phyloP scores from a whole-genome alignment of 78 protist genomes.

The Guillardia theta region DNA sequence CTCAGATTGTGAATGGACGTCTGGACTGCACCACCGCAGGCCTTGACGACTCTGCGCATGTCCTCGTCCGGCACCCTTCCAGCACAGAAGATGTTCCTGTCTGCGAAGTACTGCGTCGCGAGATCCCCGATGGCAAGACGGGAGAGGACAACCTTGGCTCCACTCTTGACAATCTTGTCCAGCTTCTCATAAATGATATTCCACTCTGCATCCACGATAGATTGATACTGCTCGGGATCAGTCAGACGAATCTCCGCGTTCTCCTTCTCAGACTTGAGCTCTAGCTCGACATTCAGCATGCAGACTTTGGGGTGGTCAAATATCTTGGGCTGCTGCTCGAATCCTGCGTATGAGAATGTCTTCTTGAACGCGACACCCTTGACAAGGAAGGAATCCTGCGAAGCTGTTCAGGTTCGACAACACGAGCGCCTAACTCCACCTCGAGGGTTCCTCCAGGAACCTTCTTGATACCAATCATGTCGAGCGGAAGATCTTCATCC shows the following conservation, averaged over 20 bases:
- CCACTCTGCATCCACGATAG: conserved; percentile 98
- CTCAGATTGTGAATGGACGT: conserved; percentile 82
- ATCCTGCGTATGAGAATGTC: conserved; percentile 98
- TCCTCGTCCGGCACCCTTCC: conserved; percentile 95
- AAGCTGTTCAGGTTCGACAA: neutral
- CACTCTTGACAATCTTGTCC: conserved; percentile 85
- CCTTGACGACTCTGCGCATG: neutral
- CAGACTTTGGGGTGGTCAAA: conserved; percentile 89
- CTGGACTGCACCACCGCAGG: conserved; percentile 82
- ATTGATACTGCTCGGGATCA: conserved; percentile 63
- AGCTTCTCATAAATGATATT: conserved; percentile 96
- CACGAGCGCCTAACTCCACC: neutral
- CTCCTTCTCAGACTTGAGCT: conserved; percentile 96
- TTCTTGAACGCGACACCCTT: conserved; percentile 99
- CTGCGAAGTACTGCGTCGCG: conserved; percentile 99
- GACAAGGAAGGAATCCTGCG: conserved; percentile 91
- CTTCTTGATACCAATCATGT: conserved; percentile 97
- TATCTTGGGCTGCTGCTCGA: conserved; percentile 98
- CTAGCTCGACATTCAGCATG: conserved; percentile 97
- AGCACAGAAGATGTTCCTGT: conserved; percentile 98
- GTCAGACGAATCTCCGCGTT: conserved; percentile 96
- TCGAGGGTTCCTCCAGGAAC: conserved; percentile 91
- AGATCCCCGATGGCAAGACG: conserved; percentile 98
- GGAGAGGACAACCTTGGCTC: conserved; percentile 94
- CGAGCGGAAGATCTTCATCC: conserved; percentile 77